phyloP scores from a whole-genome alignment of 495 filamentous ascomycete genomes.

The Hyaloscypha bicolor region DNA sequence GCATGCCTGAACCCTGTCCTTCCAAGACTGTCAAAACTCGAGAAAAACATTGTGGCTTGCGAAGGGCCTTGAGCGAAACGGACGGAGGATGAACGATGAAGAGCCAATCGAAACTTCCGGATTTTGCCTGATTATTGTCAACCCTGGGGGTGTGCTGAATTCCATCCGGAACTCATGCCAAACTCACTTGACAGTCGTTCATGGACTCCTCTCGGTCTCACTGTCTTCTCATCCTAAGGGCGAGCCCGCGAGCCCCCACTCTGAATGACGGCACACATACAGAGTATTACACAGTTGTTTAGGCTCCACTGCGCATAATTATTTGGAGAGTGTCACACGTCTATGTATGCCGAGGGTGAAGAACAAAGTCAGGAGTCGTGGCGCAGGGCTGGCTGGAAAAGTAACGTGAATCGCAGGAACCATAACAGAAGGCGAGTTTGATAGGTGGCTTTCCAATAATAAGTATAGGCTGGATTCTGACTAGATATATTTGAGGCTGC shows the following conservation, averaged over 20 bases:
- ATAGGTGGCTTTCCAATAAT: no score
- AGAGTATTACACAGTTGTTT: background rate
- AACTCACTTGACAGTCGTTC: background rate
- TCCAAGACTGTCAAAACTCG: slow-evolving; percentile 15
- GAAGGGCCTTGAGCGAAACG: slow-evolving; percentile 8
- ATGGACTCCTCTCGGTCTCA: background rate
- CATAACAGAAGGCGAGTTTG: no score
- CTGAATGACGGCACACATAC: background rate
- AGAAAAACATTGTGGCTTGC: slow-evolving; percentile 16
- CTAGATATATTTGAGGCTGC: no score
- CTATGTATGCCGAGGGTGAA: no score
- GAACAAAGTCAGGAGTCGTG: no score
- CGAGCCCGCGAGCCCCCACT: background rate
- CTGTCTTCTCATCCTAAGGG: background rate
- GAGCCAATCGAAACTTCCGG: slow-evolving; percentile 14
- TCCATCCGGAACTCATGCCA: background rate
- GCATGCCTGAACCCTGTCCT: background rate
- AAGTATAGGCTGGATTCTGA: no score
- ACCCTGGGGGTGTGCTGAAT: background rate
- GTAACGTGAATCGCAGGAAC: no score
- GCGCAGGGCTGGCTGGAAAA: no score
- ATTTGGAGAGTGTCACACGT: background rate
- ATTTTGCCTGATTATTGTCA: slow-evolving; percentile 10
- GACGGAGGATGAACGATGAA: slow-evolving; percentile 14
- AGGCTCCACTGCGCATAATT: background rate